Evolutionary conservation across 768 basidiomycete species (phyloP).

Genomic region (Tulasnella sp.): DNA sequence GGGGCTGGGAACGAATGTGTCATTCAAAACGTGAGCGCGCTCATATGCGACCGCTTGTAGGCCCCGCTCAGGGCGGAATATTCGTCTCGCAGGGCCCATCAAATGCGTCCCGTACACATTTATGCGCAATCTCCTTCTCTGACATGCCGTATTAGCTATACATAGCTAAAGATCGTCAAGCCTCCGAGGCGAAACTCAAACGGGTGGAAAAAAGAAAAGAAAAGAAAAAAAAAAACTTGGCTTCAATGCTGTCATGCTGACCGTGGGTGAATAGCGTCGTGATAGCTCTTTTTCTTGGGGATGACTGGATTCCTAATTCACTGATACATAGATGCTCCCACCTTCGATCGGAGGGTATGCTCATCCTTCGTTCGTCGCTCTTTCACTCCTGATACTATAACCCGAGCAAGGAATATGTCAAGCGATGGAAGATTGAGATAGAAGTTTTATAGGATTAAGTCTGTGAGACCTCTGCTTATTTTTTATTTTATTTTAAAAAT

Average conservation of each 20-base stretch:
- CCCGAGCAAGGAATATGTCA: slow-evolving; percentile 49
- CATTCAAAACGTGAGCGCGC: slow-evolving; percentile 34
- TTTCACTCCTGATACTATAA: not conserved
- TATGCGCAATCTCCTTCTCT: not conserved
- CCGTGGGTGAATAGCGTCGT: slow-evolving; percentile 30
- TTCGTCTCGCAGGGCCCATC: slow-evolving; percentile 5
- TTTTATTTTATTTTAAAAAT: too few species aligned
- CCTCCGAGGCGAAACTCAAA: slow-evolving; percentile 56
- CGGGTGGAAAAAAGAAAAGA: too few species aligned
- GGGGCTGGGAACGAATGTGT: slow-evolving; percentile 36
- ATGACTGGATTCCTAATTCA: not conserved
- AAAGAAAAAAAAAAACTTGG: too few species aligned
- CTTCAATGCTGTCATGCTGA: slow-evolving; percentile 82
- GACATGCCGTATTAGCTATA: slow-evolving; percentile 44
- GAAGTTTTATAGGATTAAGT: too few species aligned
- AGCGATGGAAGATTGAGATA: not conserved
- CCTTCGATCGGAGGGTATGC: slow-evolving; percentile 46
- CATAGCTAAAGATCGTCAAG: slow-evolving; percentile 56
- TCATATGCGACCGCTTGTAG: not conserved
- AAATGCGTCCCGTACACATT: slow-evolving; percentile 14
- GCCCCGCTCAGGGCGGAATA: too few species aligned
- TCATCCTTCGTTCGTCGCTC: too few species aligned
- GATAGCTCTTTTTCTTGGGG: too few species aligned
- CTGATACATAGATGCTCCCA: slow-evolving; percentile 52
- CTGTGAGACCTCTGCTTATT: too few species aligned